Percentiles rank a stretch among this genome's conserved stretches.
Evolutionary conservation across 805 yeast genomes (phyloP).

Genomic region (Teunomyces atbi): DNA sequence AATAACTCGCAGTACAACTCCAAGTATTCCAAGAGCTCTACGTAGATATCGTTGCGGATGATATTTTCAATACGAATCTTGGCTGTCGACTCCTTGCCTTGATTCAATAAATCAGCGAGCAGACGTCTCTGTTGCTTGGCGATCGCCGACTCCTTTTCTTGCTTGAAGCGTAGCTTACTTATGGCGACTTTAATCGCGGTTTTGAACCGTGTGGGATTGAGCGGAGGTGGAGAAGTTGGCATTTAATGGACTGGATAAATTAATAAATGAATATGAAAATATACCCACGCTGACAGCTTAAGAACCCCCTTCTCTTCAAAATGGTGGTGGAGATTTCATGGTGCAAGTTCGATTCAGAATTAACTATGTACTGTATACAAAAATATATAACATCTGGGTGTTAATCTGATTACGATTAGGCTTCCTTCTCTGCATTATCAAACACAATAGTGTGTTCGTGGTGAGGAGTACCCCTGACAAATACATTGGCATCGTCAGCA

Average conservation of each 20-base stretch:
- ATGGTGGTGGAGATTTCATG: neutral
- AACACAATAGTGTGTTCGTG: conserved; percentile 41
- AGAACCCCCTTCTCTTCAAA: too few species aligned
- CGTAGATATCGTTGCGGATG: conserved; percentile 75
- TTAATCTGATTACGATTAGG: neutral
- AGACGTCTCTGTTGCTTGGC: conserved; percentile 71
- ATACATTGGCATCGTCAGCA: conserved; percentile 36
- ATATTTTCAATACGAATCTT: conserved; percentile 79
- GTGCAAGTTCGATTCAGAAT: too few species aligned
- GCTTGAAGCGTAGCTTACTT: conserved; percentile 65
- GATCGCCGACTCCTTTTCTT: conserved; percentile 70
- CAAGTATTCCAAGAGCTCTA: conserved; percentile 73
- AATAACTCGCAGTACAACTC: conserved; percentile 82
- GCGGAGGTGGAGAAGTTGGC: conserved; percentile 15
- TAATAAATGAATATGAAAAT: too few species aligned
- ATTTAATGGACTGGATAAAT: neutral
- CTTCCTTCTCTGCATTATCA: conserved; percentile 8
- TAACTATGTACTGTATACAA: neutral
- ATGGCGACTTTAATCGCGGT: conserved; percentile 64
- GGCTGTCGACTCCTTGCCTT: conserved; percentile 80
- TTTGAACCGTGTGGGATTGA: conserved; percentile 36
- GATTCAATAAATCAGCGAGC: conserved; percentile 66
- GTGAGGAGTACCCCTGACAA: conserved; percentile 35
- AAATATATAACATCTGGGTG: neutral
- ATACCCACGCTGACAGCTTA: too few species aligned